phyloP scores from a whole-genome alignment of 139 green algal species.

The Chlorella sp. region DNA sequence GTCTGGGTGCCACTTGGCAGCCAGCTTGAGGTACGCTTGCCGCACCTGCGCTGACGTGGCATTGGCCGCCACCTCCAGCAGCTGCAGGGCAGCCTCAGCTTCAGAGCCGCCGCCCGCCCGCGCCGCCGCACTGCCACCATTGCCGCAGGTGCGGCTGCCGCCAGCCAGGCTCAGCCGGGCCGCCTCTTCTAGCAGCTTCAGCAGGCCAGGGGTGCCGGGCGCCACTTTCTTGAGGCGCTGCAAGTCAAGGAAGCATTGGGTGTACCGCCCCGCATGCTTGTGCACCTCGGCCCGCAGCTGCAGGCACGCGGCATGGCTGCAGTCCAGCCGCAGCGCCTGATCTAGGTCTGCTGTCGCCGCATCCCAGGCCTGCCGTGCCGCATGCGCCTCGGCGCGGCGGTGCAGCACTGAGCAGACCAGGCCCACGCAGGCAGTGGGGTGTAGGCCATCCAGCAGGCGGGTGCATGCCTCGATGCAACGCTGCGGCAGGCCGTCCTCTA shows the following conservation, averaged over 20 bases:
- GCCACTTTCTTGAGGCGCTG: slow-evolving; percentile 41
- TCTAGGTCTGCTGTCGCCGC: slow-evolving; percentile 34
- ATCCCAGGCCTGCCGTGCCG: neutral
- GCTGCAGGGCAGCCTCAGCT: slow-evolving; percentile 8
- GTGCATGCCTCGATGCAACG: slow-evolving; percentile 14
- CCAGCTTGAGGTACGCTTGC: slow-evolving; percentile 60
- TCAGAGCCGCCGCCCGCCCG: neutral
- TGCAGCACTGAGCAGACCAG: slow-evolving; percentile 35
- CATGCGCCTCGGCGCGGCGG: slow-evolving; percentile 33
- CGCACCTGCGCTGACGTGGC: slow-evolving; percentile 43
- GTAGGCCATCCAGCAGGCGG: slow-evolving; percentile 30
- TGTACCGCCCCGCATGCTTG: slow-evolving; percentile 23
- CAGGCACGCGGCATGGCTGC: slow-evolving; percentile 19
- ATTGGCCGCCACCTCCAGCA: slow-evolving; percentile 23
- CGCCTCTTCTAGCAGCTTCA: slow-evolving; percentile 48
- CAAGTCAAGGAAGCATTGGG: slow-evolving; percentile 51
- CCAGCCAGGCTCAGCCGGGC: slow-evolving; percentile 31
- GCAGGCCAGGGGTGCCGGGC: slow-evolving; percentile 43
- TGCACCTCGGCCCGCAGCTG: slow-evolving; percentile 35
- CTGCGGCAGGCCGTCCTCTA: slow-evolving; percentile 37
- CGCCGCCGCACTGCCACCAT: neutral
- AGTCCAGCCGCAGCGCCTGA: slow-evolving; percentile 23
- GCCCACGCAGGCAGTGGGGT: slow-evolving; percentile 30
- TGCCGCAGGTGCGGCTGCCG: neutral
- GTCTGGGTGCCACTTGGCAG: slow-evolving; percentile 61